Base-by-base conservation (phyloP, 2,329 filamentous ascomycete species). In the Onygena corvina region DNA sequence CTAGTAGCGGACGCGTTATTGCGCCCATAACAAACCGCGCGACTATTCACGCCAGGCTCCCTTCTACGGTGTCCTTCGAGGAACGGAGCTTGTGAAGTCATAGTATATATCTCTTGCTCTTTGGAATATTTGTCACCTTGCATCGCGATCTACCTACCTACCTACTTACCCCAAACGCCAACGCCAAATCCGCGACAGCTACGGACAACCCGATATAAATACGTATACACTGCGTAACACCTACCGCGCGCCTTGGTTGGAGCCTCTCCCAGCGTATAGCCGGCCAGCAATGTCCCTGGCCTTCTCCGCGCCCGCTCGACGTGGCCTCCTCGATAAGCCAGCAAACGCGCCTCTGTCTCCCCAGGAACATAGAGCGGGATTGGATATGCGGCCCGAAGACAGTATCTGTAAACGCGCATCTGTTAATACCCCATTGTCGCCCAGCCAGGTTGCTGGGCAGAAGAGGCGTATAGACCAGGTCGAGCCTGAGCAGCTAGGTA, bases 401-500 rank as follows among this genome's bases (percentile, higher is more conserved):
- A 58, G n/a, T n/a, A 4, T 46, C 16, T 7, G 27, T 31, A 46
- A 33, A 21, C 25, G 12, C 14, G 31, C 11, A 14, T 1, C 30
- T 18, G 36, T 8, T 11, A 25, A 35, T 36, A 34, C 30, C 21
- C 46, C 60, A 16, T 59, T 64, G 1, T 61, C 62, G 3, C 62
- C 64, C 35, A 59, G 60, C 4, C 55, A 58, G 14, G 62, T 66
- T 54, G 61, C 61, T 30, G 66, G 66, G 5, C 65, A 67, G 56
- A 69, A 69, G 57, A 59, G 67, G 30, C 60, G 64, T 35, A 67
- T 67, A 52, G 61, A 66, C 34, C 63, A 69, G 50, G 61, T 67
- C 46, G 62, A 67, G n/a, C n/a, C n/a, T 3, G 57, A 60, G 44
- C 51, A 50, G n/a, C 45, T 53, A 29, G 21, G 34, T 33, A 27